These are phyloP conservation scores for Ilex paraguariensis DNA, from an alignment of 305 asterid genomes.

Conservation along the genomic window DNA sequence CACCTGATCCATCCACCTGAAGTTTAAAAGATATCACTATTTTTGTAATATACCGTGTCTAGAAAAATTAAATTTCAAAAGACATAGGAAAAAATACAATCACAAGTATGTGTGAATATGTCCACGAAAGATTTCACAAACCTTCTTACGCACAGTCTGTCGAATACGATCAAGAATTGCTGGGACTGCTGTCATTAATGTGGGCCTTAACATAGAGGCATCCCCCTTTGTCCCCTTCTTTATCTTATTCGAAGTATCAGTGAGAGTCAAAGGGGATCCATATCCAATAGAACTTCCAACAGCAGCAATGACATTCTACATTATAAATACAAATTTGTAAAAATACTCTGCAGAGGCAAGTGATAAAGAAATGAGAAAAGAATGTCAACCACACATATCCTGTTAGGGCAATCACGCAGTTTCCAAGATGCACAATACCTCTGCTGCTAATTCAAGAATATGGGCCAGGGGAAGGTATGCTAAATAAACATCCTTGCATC, in stretches of 20 bases:
- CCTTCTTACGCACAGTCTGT: conserved; percentile 97
- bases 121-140: conserved; percentile 18
- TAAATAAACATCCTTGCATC: conserved; percentile 71
- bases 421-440: conserved; percentile 41
- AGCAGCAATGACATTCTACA: conserved; percentile 71
- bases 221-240: conserved; percentile 96
- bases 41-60: conserved; percentile 2
- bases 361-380: conserved; percentile 8
- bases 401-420: not conserved
- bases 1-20: conserved; percentile 89
- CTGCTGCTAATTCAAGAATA: conserved; percentile 96
- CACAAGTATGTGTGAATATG: conserved; percentile 3
- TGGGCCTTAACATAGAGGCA: conserved; percentile 76
- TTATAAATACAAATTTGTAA: conserved; percentile 10
- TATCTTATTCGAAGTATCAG: conserved; percentile 92
- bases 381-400: not conserved
- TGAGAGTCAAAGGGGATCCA: conserved; percentile 94
- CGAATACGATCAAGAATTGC: conserved; percentile 98
- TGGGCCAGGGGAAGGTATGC: conserved; percentile 97
- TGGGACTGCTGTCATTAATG: conserved; percentile 92
- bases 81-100: conserved; percentile 4
- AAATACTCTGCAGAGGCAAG: not conserved
- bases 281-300: conserved; percentile 94
- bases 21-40: conserved; percentile 3
- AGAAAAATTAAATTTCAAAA: conserved; percentile 1